Percentiles rank a stretch among this genome's conserved stretches.
These are phyloP conservation scores for Acanthamoeba castellanii DNA, from an alignment of 208 protist species.

Conservation along the genomic window DNA sequence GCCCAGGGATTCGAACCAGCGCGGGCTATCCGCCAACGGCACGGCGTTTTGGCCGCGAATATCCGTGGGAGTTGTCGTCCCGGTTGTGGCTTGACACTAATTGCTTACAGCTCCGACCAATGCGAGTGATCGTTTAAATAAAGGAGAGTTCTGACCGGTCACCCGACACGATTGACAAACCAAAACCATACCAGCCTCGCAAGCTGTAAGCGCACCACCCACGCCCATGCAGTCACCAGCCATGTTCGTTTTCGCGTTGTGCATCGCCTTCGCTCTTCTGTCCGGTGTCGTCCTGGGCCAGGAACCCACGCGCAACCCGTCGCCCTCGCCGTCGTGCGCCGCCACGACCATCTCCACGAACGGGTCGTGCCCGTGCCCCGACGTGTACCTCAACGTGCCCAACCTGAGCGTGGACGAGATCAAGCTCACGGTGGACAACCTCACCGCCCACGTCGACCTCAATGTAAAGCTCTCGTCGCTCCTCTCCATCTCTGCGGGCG, in stretches of 20 bases:
- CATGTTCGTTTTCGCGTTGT: not conserved
- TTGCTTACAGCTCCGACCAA: too few relatives aligned
- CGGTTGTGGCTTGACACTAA: too few relatives aligned
- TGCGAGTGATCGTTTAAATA: too few relatives aligned
- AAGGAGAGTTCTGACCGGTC: too few relatives aligned
- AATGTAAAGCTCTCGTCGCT: conserved; percentile 9
- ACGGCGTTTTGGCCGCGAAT: too few relatives aligned
- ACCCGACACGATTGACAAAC: too few relatives aligned
- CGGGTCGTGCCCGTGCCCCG: conserved; percentile 6
- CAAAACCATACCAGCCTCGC: too few relatives aligned
- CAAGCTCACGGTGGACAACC: conserved; percentile 24
- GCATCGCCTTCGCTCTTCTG: not conserved
- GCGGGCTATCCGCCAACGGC: too few relatives aligned
- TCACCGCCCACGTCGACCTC: conserved; percentile 33
- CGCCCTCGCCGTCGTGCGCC: not conserved
- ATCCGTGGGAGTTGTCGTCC: too few relatives aligned
- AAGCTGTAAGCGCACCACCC: too few relatives aligned
- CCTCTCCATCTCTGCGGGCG: not conserved
- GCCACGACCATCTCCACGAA: not conserved
- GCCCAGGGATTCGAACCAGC: too few relatives aligned
- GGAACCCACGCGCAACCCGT: too few relatives aligned
- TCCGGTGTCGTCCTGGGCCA: not conserved
- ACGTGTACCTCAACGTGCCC: conserved; percentile 28
- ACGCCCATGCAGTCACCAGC: not conserved
- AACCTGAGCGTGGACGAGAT: conserved; percentile 30